Conservation (phyloP, 345 rosid species). For the Limnanthes douglasii region DNA sequence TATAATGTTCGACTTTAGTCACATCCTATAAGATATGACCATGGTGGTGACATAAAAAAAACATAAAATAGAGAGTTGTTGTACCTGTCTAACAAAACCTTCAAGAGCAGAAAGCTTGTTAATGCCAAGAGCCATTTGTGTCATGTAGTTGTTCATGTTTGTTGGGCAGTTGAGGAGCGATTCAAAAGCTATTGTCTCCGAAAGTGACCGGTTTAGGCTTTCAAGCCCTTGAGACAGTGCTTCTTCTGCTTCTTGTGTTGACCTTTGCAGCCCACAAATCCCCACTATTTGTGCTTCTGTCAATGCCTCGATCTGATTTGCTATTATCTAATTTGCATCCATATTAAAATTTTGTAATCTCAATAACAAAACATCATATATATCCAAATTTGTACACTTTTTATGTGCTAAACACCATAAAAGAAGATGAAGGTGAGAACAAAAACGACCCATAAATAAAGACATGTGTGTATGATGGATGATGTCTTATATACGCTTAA, state of each 20-base stretch:
- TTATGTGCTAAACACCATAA: too few species aligned
- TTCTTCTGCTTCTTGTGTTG: conserved; percentile 86
- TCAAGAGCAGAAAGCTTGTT: conserved; percentile 86
- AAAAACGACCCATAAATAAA: too few species aligned
- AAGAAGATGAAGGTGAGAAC: conserved; percentile 14
- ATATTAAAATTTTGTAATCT: too few species aligned
- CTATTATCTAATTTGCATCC: too few species aligned
- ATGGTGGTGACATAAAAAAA: too few species aligned
- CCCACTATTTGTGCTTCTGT: conserved; percentile 87
- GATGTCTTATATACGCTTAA: too few species aligned
- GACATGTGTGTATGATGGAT: too few species aligned
- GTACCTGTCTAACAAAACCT: conserved; percentile 90
- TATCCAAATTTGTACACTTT: too few species aligned
- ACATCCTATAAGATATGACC: too few species aligned
- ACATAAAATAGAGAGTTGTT: too few species aligned
- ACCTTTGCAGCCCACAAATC: conserved; percentile 74
- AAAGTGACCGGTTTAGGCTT: conserved; percentile 67
- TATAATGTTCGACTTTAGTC: too few species aligned
- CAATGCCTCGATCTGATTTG: conserved; percentile 68
- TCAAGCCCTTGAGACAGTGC: conserved; percentile 87
- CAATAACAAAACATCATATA: too few species aligned
- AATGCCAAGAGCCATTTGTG: conserved; percentile 91
- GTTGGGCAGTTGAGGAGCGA: conserved; percentile 55
- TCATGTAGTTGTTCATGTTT: conserved; percentile 86
- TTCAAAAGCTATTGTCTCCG: conserved; percentile 76